Base-by-base conservation (phyloP, 805 yeast species). In the Myxozyma mucilagina region DNA sequence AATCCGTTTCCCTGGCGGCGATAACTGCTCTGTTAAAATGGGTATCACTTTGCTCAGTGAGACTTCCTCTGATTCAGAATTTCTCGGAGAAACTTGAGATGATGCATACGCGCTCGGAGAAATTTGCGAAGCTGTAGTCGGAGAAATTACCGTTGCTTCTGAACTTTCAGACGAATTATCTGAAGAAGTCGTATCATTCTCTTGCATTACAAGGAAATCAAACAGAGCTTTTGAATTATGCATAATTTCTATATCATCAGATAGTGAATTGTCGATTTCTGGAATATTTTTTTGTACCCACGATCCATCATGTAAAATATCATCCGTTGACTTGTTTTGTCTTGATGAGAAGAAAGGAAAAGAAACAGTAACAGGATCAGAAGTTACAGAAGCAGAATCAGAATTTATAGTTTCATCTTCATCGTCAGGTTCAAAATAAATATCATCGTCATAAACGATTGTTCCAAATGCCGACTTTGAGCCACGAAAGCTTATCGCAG, bases 1-100 rank as follows among this genome's bases (percentile, higher is more conserved):
- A 9, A 57, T 52, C 24, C 32, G 48, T 11, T 42, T 38, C 5
- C 53, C 59, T 9, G 53, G 53, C 13, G 63, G 53, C 24, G 59
- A 54, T 32, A 59, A 18, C 32, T 59, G 59, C 14, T 10, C 42
- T 10, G 59, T 49, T 36, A 59, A 47, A 13, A 31, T 13, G 7
- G 43, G 16, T 4, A 59, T 18, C 3, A 50, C 45, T 14, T 47
- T 11, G 9, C n/a, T 14, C 7, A 47, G 38, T 7, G 34, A 14
- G n/a, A n/a, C n/a, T 13, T 8, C 10, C 20, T 24, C 24, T 44
- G 20, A 18, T 18, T n/a, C 32, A 7, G 32, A 44, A 44, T n/a
- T 20, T 9, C 20, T 16, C 44, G n/a, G n/a, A n/a, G n/a, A n/a
- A n/a, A n/a, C n/a, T n/a, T 41, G 20, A 41, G 44, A 16, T 8